A percentile compares a stretch with the other conserved stretches of the same genome.
Conservation (phyloP, 441 rosid genomes). For the Theobroma grandiflorum region DNA sequence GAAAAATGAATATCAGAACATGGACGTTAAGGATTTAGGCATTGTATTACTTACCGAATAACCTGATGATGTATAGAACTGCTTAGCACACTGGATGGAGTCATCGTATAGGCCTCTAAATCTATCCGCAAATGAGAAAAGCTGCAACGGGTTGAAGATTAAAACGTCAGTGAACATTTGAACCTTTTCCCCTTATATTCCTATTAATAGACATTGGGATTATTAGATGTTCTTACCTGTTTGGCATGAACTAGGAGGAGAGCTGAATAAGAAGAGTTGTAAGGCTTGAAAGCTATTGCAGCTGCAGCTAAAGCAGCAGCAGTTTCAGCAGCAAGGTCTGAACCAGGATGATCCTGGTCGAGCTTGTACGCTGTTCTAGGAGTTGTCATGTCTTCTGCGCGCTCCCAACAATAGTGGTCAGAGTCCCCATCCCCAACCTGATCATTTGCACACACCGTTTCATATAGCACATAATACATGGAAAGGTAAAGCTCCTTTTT, state of each 20-base stretch:
- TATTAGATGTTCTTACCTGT: conserved; percentile 52
- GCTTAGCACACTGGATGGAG: conserved; percentile 54
- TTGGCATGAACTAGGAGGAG: conserved; percentile 75
- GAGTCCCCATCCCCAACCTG: conserved; percentile 90
- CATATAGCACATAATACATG: not conserved
- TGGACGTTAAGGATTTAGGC: no score
- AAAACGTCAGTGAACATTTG: not conserved
- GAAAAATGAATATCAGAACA: not conserved
- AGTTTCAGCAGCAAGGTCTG: conserved; percentile 91
- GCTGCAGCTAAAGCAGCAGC: conserved; percentile 91
- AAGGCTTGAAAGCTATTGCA: conserved; percentile 80
- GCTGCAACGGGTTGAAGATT: conserved; percentile 40
- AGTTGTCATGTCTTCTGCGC: conserved; percentile 94
- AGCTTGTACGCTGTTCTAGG: conserved; percentile 77
- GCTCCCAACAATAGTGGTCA: conserved; percentile 90
- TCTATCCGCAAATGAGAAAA: conserved; percentile 64
- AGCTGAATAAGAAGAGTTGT: conserved; percentile 79
- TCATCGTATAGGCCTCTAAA: conserved; percentile 69
- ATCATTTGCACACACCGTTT: not conserved
- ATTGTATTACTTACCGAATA: conserved; percentile 48
- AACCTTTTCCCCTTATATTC: not conserved
- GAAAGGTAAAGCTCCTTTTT: not conserved
- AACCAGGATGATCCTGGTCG: conserved; percentile 75
- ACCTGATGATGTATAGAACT: conserved; percentile 66
- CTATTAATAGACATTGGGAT: not conserved